Evolutionary conservation across 352 stramenopile species (phyloP).

Genomic region (Phytophthora cryptogea): DNA sequence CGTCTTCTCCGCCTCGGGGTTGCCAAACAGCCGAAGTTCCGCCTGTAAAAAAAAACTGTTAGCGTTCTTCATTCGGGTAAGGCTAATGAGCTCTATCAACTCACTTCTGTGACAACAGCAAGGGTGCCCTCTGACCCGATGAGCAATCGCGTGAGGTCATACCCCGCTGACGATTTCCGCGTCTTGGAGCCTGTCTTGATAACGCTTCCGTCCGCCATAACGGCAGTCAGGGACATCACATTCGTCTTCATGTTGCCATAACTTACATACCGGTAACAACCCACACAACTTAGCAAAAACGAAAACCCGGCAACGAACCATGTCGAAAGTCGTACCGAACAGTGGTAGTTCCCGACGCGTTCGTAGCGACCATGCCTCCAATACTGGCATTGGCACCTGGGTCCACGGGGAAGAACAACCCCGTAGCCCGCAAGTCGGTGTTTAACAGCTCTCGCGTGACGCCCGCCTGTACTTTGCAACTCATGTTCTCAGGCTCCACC

Average conservation of each 20-base stretch:
- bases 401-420: slow-evolving; percentile 96
- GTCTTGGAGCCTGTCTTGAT: slow-evolving; percentile 90
- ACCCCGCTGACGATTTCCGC: slow-evolving; percentile 95
- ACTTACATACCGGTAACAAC: slow-evolving; percentile 30
- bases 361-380: slow-evolving; percentile 93
- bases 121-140: slow-evolving; percentile 96
- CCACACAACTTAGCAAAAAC: background rate
- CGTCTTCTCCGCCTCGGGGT: slow-evolving; percentile 88
- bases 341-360: slow-evolving; percentile 88
- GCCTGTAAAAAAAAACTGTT: slow-evolving; percentile 35
- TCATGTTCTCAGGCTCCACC: slow-evolving; percentile 50
- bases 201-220: slow-evolving; percentile 90
- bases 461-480: slow-evolving; percentile 92
- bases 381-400: slow-evolving; percentile 95
- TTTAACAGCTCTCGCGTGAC: slow-evolving; percentile 94
- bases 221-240: slow-evolving; percentile 91
- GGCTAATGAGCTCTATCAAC: background rate
- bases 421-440: slow-evolving; percentile 77
- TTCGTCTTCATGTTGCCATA: slow-evolving; percentile 98
- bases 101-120: slow-evolving; percentile 93
- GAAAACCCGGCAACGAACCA: background rate
- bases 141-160: slow-evolving; percentile 95
- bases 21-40: slow-evolving; percentile 92
- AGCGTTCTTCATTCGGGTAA: background rate
- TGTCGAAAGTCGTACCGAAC: slow-evolving; percentile 19